Percentiles rank a stretch among this genome's conserved stretches.
phyloP scores from a whole-genome alignment of 164 flowering plant genomes.

The Nymphaea colorata region DNA sequence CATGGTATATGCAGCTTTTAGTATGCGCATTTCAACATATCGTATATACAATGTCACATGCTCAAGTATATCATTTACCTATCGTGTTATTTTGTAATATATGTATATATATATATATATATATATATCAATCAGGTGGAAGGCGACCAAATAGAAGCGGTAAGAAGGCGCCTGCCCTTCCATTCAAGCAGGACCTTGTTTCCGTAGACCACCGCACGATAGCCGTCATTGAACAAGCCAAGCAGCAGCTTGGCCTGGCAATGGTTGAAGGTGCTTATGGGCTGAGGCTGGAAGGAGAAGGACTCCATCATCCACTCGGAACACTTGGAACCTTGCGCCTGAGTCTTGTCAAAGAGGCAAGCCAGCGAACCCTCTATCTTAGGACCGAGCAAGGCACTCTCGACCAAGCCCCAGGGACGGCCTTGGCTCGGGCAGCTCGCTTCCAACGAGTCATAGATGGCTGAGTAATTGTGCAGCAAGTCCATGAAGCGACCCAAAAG shows the following conservation, averaged over 20 bases:
- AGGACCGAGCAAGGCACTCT: slow-evolving; percentile 61
- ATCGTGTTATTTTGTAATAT: too few species aligned
- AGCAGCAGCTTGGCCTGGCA: slow-evolving; percentile 69
- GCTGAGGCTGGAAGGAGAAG: slow-evolving; percentile 24
- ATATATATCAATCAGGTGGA: not conserved
- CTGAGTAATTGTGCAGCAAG: slow-evolving; percentile 59
- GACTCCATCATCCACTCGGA: slow-evolving; percentile 33
- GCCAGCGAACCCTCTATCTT: slow-evolving; percentile 44
- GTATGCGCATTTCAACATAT: too few species aligned
- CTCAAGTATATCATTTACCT: too few species aligned
- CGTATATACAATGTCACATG: too few species aligned
- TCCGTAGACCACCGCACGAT: slow-evolving; percentile 45
- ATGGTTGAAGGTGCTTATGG: slow-evolving; percentile 54
- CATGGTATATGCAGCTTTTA: too few species aligned
- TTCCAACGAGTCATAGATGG: slow-evolving; percentile 65
- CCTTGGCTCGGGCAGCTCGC: slow-evolving; percentile 65
- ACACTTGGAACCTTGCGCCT: slow-evolving; percentile 25
- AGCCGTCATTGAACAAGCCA: slow-evolving; percentile 66
- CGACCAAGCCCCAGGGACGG: slow-evolving; percentile 52
- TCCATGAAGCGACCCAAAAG: slow-evolving; percentile 54
- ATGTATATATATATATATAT: too few species aligned
- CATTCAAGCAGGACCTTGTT: slow-evolving; percentile 58
- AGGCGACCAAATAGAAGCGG: slow-evolving; percentile 62
- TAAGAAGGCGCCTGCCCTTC: slow-evolving; percentile 55
- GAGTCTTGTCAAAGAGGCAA: slow-evolving; percentile 19